A percentile compares a stretch with the other conserved stretches of the same genome.
Conservation (phyloP, 148 eudicot species). For the Agrostemma githago region DNA sequence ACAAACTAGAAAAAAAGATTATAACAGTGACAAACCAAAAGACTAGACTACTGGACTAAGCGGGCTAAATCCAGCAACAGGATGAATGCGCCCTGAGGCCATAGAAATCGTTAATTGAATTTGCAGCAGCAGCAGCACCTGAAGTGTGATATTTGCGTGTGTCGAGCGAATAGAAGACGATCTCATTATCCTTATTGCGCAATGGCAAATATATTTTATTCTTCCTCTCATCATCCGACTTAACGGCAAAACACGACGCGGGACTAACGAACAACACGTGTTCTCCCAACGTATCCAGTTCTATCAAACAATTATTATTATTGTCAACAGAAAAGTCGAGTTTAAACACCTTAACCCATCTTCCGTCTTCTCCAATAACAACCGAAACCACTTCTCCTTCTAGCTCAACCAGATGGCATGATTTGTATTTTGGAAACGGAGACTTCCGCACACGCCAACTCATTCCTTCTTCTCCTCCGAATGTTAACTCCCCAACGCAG, state of each 20-base stretch:
- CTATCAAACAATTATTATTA: not conserved
- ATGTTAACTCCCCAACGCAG: conserved; percentile 1
- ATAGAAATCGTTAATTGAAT: not conserved
- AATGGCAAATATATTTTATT: conserved; percentile 5
- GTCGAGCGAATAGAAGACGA: conserved; percentile 11
- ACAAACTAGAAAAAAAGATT: no score
- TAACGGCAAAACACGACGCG: not conserved
- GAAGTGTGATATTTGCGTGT: not conserved
- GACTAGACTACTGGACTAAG: not conserved
- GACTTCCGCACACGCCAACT: not conserved
- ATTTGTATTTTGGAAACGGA: not conserved
- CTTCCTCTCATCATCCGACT: not conserved
- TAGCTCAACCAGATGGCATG: conserved; percentile 6
- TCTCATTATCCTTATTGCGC: not conserved
- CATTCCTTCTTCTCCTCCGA: not conserved
- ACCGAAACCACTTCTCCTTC: not conserved
- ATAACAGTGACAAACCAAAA: no score
- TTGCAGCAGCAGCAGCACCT: not conserved
- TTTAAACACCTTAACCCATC: conserved; percentile 11
- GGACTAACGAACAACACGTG: not conserved
- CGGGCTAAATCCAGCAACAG: conserved; percentile 1
- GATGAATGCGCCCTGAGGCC: not conserved
- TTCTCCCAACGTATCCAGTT: conserved; percentile 7
- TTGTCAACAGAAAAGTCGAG: not conserved
- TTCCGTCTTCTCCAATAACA: conserved; percentile 11